Conservation (phyloP, 1,284 basidiomycete species). For the Gymnopus androsaceus region DNA sequence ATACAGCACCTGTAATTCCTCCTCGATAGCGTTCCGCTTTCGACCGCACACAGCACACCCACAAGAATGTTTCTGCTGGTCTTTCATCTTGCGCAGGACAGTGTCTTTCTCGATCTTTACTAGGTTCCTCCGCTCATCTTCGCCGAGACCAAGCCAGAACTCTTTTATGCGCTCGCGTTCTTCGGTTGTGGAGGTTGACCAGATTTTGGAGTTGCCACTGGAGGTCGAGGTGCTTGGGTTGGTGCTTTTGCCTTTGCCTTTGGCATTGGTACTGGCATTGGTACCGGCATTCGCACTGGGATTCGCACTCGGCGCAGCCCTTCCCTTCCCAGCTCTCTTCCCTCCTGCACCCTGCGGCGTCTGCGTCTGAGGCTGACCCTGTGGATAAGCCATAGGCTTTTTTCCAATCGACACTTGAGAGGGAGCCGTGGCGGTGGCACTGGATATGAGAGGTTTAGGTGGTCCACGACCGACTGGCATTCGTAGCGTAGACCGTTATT, state of each 20-base stretch:
- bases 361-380: background rate
- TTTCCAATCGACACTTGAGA: too few species aligned
- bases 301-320: too few species aligned
- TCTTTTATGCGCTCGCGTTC: slow-evolving; percentile 96
- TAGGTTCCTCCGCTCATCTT: slow-evolving; percentile 86
- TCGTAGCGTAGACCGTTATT: too few species aligned
- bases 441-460: too few species aligned
- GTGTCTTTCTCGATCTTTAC: slow-evolving; percentile 98
- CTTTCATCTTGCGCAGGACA: slow-evolving; percentile 97
- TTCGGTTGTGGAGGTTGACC: slow-evolving; percentile 87
- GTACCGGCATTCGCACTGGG: background rate
- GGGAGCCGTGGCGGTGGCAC: too few species aligned
- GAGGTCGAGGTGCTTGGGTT: background rate
- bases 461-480: too few species aligned
- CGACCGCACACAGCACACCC: slow-evolving; percentile 95
- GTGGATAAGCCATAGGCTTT: too few species aligned
- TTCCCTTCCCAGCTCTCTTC: too few species aligned
- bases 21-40: slow-evolving; percentile 98
- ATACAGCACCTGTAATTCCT: slow-evolving; percentile 98
- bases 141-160: slow-evolving; percentile 91
- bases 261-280: background rate
- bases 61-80: slow-evolving; percentile 96
- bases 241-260: background rate
- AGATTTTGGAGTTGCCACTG: slow-evolving; percentile 65
- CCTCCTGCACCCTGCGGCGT: too few species aligned